A percentile compares a stretch with the other conserved stretches of the same genome.
Conservation (phyloP, 2,329 filamentous ascomycete species). For the Calonectria multiphialidica region DNA sequence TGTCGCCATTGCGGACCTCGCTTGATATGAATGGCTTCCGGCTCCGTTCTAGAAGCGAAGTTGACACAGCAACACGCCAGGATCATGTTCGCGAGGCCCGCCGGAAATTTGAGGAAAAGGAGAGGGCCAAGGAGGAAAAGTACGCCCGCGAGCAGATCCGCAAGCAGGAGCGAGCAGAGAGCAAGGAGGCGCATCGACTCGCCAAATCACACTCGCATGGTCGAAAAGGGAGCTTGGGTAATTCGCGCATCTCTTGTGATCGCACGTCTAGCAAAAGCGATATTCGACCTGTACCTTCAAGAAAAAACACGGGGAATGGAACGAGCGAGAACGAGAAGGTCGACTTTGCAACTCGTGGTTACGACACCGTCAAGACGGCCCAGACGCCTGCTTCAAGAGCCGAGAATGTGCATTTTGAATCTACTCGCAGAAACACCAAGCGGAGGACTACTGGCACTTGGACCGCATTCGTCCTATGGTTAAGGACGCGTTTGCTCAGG, state of each 20-base stretch:
- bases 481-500: conserved; percentile 65
- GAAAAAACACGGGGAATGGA: conserved; percentile 42
- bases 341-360: conserved; percentile 59
- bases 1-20: conserved; percentile 68
- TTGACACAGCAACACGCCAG: conserved; percentile 65
- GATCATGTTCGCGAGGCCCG: conserved; percentile 72
- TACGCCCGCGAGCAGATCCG: conserved; percentile 69
- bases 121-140: conserved; percentile 72
- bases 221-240: conserved; percentile 53
- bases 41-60: conserved; percentile 70
- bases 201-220: conserved; percentile 60
- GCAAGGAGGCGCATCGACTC: conserved; percentile 65
- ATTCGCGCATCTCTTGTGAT: conserved; percentile 49
- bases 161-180: conserved; percentile 69
- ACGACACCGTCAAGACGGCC: conserved; percentile 55
- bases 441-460: conserved; percentile 72
- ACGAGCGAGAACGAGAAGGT: conserved; percentile 54
- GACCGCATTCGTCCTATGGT: conserved; percentile 74
- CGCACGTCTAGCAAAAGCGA: conserved; percentile 48
- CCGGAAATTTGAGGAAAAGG: conserved; percentile 72
- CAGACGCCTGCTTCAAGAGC: conserved; percentile 46
- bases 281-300: conserved; percentile 44
- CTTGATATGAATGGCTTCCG: conserved; percentile 70
- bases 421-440: conserved; percentile 62
- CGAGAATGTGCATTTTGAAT: conserved; percentile 59